Evolutionary conservation across 371 early-diverging fungal genomes (phyloP), one percentile per base, ranked within the genome.

Genomic region (Mortierella sp.): DNA sequence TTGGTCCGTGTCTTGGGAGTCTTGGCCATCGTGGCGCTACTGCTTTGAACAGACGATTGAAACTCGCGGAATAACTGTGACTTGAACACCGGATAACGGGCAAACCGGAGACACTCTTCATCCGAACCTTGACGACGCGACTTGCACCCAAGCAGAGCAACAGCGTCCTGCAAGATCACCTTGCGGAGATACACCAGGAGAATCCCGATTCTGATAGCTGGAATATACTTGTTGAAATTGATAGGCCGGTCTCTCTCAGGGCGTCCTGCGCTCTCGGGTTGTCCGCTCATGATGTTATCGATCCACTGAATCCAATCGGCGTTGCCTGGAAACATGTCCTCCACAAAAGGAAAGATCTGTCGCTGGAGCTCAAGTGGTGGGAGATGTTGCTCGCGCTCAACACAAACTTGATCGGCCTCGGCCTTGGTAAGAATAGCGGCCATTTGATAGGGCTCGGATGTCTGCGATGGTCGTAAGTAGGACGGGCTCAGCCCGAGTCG

Each of bases 271-370:
- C 10, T 26, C 53, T 53, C 53, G 3, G 24, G 29, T 53, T 24
- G 53, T 9, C 24, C 24, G 9, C 24, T 53, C 70, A 69, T 69
- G 44, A 69, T 69, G 29, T 69, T 69, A 5, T 55, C 70, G 16
- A 69, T 69, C 70, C 70, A 69, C 2, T 16, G 9, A 16, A 11
- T 29, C 70, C 70, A 69, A 29, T 69, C 70, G 22, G 4, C 40
- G 2, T 7, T 24, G 8, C 37, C n/a, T 16, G 64, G 64, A 24
- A 39, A 63, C 40, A 61, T 13, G 8, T 61, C 29, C 39, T 61
- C 61, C 22, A 61, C 19, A 26, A 61, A 61, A 5, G 61, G 61
- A 61, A 61, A 61, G 34, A 61, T 61, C 22, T 37, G 31, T 6
- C 61, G 31, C 19, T 61, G 61, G 61, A 61, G 61, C 13, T 61